Conservation (phyloP, 2,329 filamentous ascomycete genomes). For the Alternaria infectoria region DNA sequence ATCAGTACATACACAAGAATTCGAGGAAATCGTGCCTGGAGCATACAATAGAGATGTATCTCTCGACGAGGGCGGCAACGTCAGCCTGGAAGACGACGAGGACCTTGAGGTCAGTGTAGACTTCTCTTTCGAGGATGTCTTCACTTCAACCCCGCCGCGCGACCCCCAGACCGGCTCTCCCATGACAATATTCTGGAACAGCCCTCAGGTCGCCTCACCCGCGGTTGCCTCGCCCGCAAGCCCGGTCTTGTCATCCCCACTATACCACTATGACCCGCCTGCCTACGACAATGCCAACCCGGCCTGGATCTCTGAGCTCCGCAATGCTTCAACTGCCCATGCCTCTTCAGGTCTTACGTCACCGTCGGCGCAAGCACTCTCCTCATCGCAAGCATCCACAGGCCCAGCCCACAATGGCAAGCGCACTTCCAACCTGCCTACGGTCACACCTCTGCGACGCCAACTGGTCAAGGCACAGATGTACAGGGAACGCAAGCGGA, state of each 20-base stretch:
- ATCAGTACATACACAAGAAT: not conserved
- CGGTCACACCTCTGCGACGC: constrained; percentile 16
- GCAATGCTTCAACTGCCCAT: not conserved
- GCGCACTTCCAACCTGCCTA: not conserved
- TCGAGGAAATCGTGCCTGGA: not conserved
- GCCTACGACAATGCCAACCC: not conserved
- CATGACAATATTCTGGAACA: constrained; percentile 3
- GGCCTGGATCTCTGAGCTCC: not conserved
- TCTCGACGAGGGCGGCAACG: constrained; percentile 1
- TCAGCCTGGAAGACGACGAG: not conserved
- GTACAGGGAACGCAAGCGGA: constrained; percentile 9
- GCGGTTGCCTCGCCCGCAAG: not conserved
- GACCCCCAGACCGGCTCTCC: constrained; percentile 18
- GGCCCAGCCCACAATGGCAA: not conserved
- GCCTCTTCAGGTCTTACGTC: not conserved
- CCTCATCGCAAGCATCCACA: not conserved
- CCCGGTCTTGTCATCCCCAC: not conserved
- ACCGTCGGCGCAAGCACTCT: not conserved
- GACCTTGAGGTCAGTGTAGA: constrained; percentile 13
- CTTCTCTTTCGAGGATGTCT: constrained; percentile 25
- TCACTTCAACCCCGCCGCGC: constrained; percentile 17
- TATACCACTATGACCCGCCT: not conserved
- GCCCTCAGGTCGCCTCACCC: not conserved
- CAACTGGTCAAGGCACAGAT: constrained; percentile 16
- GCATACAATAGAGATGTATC: not conserved